phyloP scores from a whole-genome alignment of 805 yeast genomes.

The Candida tibetensis region DNA sequence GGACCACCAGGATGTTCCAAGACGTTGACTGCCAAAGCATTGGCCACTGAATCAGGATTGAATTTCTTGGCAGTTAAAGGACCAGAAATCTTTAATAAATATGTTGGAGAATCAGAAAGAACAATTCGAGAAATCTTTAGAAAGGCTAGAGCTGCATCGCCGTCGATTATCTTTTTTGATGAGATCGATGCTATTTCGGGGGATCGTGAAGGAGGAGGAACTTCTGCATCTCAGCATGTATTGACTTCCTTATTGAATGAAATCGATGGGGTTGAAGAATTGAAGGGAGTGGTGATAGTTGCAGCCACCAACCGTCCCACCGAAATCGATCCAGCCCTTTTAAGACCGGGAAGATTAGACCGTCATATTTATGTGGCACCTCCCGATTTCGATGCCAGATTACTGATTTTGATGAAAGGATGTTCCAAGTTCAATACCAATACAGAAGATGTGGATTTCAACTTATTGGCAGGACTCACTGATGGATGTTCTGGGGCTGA shows the following conservation, averaged over 20 bases:
- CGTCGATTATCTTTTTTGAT: conserved; percentile 91
- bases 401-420: conserved; percentile 71
- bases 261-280: conserved; percentile 94
- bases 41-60: conserved; percentile 93
- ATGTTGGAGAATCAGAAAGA: conserved; percentile 92
- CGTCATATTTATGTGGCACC: conserved; percentile 91
- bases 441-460: conserved; percentile 38
- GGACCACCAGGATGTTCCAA: conserved; percentile 99
- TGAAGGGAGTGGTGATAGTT: conserved; percentile 87
- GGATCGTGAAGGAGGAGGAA: conserved; percentile 61
- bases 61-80: conserved; percentile 95
- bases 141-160: conserved; percentile 92
- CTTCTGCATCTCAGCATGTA: conserved; percentile 78
- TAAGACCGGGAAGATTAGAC: conserved; percentile 95
- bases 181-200: conserved; percentile 93
- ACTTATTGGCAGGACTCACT: conserved; percentile 49
- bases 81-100: conserved; percentile 92
- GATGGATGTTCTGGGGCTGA: conserved; percentile 98
- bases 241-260: conserved; percentile 89
- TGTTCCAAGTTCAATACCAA: conserved; percentile 60
- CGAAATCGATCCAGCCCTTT: conserved; percentile 84
- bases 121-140: conserved; percentile 92
- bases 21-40: conserved; percentile 89
- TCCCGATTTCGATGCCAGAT: conserved; percentile 78
- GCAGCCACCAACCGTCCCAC: conserved; percentile 98